Base-by-base conservation (phyloP, 2,329 filamentous ascomycete genomes). In the Grosmannia clavigera region DNA sequence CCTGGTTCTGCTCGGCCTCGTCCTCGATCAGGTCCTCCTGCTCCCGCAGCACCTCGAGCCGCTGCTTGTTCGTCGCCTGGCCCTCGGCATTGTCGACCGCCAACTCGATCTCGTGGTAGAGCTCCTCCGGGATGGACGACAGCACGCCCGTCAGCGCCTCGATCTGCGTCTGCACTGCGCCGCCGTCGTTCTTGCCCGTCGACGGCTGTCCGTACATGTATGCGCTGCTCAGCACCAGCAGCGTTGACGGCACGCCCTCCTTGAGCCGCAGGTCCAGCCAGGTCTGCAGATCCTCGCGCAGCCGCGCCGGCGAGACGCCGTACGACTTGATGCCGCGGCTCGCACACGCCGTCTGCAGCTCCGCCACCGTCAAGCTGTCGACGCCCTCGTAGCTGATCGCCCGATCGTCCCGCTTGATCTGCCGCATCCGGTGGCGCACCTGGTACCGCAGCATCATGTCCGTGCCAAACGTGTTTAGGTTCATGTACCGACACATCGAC, bases 91-190 rank as follows among this genome's bases (percentile, higher is more conserved):
- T 95, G 80, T 96, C 90, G 11, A 99, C 91, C 76, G 99, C 94
- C 38, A 99, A 87, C 75, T 97, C 94, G 64, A 99, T 96, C 78
- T 99, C 94, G 79, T 99, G 94, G 88, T 95, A 99, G 50, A 99
- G 81, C 73, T 99, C 94, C 74, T 99, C 94, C 3, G 94, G 94
- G 64, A 99, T 97, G 62, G 88, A 92, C 50, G 90, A 95, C 50
- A 99, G 79, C 5, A 99, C 94, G 60, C 91, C 89, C 62, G 92
- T 90, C 56, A 99, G 82, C 0, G 94, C 91, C 66, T 96, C 92
- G 61, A 99, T 91, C 76, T 97, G 92, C 63, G 84, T 89, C 38
- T 88, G 85, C 68, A 94, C 89, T 68, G 95, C 90, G 56, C 92
- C 89, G 67, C 92, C 91, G 53, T 50, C 58, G 43, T 66, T 63